Base-by-base conservation (phyloP, 148 eudicot species). In the Spergularia marina region DNA sequence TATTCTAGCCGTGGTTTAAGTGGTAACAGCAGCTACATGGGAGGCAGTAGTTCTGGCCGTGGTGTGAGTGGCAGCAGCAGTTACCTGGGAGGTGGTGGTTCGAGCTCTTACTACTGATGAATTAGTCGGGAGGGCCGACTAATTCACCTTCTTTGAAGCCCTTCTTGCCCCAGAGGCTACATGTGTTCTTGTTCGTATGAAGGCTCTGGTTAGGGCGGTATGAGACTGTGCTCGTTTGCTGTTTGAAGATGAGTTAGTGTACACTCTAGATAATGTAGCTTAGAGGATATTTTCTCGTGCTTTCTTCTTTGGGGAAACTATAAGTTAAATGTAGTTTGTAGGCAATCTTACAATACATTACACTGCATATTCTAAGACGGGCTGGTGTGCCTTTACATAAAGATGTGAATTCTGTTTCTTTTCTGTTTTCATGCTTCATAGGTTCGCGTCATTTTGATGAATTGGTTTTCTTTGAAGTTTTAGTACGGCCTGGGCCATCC, bases 101-200 rank as follows among this genome's bases (percentile, higher is more conserved):
- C 98, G 11, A 86, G 97, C 78, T 90, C 98, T 16, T 95, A 95
- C 78, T 95, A 92, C 78, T 95, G 84, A 95, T 88, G 83, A 80
- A 9, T 70, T 41, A 56, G 70, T 64, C 20, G 7, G 7, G 7
- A n/a, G 57, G 53, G 20, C 25, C 10, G 25, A 23, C 20, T 21
- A 18, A 23, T 12, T 53, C 5, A 44, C 10, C 49, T 9, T 41
- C 53, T 20, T 23, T 53, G 34, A 53, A 70, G 49, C 14, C 14
- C 54, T n/a, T n/a, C 40, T 14, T 65, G 65, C 15, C 39, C 15
- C 39, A 21, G 39, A 34, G 14, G 65, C 51, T 18, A 34, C 70
- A 40, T 7, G 23, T 78, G 56, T 59, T 73, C 16, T 66, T 68
- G 53, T 18, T 4, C 36, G 36, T 30, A 30, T 30, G 36, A 30